Evolutionary conservation across 805 yeast genomes (phyloP), one percentile per base, ranked within the genome.

Genomic region (Dipodascus geniculatus): DNA sequence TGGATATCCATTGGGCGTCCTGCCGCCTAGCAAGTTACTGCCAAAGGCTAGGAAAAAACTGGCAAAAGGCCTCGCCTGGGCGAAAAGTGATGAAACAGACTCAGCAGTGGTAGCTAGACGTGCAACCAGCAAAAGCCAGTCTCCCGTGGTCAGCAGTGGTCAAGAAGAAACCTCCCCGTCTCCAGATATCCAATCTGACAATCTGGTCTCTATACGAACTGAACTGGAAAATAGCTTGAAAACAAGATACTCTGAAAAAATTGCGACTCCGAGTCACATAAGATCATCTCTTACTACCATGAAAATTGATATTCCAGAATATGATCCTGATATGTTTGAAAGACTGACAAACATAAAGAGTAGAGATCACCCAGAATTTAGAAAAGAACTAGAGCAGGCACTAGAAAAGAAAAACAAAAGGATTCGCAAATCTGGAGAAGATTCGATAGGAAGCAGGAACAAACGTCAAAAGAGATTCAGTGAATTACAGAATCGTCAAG

Each of bases 1-100:
- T 0, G 96, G 96, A 1, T 72, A 80, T 44, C 84, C 93, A 2
- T 67, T 88, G 53, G 87, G 80, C 58, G 74, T 78, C n/a, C 74
- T 75, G 3, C 96, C 96, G 6, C 77, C 80, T 17, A 67, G 72
- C 2, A 82, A 78, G 61, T 69, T 78, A 50, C 23, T 57, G 49
- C 56, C 47, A 19, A 19, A 44, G 56, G 44, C 38, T 79, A 76
- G 61, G 79, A 75, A 57, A 85, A 80, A 49, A 71, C 80, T 17
- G 65, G 76, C 50, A 76, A 84, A 80, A 75, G 65, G 54, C 71
- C 70, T 51, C 17, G 50, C 48, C 22, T 22, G 42, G 2, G 31
- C 42, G 16, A 54, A 57, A 6, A 48, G 55, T 17, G 54, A 53
- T 20, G 57, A 50, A 9, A 54, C 6, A 22, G 50, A 47, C 19